Evolutionary conservation across 2,329 filamentous ascomycete genomes (phyloP).

Genomic region (Cladosporium sp.): DNA sequence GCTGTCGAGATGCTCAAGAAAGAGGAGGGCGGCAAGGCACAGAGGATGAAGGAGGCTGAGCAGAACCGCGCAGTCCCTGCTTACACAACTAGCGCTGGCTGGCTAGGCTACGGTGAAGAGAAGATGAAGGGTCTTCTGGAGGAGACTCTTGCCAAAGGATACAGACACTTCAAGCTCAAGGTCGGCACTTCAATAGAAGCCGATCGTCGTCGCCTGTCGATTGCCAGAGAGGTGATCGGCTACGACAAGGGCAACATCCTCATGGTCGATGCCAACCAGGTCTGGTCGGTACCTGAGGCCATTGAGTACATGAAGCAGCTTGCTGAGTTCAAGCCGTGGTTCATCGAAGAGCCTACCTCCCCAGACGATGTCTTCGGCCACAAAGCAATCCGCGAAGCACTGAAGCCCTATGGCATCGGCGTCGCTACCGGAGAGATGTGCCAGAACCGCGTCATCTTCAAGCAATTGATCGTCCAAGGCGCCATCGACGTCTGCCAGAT

Average conservation of each 20-base stretch:
- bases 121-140: constrained; percentile 74
- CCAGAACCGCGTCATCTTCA: constrained; percentile 91
- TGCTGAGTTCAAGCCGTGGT: constrained; percentile 81
- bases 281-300: constrained; percentile 84
- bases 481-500: constrained; percentile 87
- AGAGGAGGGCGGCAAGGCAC: constrained; percentile 62
- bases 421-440: constrained; percentile 94
- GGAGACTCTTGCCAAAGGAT: constrained; percentile 72
- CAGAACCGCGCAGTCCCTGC: constrained; percentile 74
- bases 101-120: constrained; percentile 85
- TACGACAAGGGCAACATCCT: constrained; percentile 79
- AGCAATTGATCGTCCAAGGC: constrained; percentile 75
- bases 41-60: constrained; percentile 70
- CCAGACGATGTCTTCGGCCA: constrained; percentile 88
- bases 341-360: constrained; percentile 90
- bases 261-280: constrained; percentile 92
- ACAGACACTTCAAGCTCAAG: constrained; percentile 87
- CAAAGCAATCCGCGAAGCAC: constrained; percentile 75
- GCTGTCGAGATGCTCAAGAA: constrained; percentile 67
- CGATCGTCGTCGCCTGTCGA: constrained; percentile 65
- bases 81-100: constrained; percentile 86
- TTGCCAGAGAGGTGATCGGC: constrained; percentile 75
- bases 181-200: constrained; percentile 70
- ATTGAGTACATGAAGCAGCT: constrained; percentile 82
- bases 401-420: constrained; percentile 69